Conservation (phyloP, 129 eudicot species). For the Pulicaria dysenterica region DNA sequence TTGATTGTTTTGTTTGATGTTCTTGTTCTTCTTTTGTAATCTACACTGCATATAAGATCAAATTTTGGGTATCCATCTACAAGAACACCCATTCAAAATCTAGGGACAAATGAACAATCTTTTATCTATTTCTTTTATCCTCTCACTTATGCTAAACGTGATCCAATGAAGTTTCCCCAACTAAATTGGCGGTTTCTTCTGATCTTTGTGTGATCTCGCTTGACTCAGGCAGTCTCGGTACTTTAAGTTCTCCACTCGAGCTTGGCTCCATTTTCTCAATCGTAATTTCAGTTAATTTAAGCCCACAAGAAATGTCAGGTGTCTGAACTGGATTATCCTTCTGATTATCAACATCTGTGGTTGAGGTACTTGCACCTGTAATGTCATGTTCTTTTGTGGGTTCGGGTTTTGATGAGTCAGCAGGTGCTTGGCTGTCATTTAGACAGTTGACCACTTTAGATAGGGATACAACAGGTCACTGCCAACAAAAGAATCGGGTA, state of each 20-base stretch:
- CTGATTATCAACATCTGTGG: constrained; percentile 12
- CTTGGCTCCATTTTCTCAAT: neutral
- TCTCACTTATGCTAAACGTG: neutral
- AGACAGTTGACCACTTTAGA: constrained; percentile 22
- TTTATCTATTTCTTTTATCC: constrained; percentile 14
- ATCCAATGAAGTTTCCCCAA: constrained; percentile 9
- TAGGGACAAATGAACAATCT: neutral
- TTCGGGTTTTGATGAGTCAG: constrained; percentile 22
- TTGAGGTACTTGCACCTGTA: neutral
- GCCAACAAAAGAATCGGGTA: constrained; percentile 1
- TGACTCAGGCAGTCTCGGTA: neutral
- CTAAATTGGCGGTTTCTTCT: constrained; percentile 1
- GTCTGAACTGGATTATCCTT: neutral
- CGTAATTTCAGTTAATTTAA: neutral
- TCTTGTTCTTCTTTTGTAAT: neutral
- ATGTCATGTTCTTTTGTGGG: constrained; percentile 18
- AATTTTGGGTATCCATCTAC: constrained; percentile 16
- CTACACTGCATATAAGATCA: constrained; percentile 22
- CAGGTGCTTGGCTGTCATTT: constrained; percentile 26
- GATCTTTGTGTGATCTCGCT: constrained; percentile 11
- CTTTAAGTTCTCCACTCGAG: constrained; percentile 12
- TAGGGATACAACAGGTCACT: constrained; percentile 11
- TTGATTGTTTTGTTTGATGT: no score
- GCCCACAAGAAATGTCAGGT: neutral
- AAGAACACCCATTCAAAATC: constrained; percentile 13